Conservation (phyloP, 2,329 filamentous ascomycete genomes). For the Verticillium nubilum region DNA sequence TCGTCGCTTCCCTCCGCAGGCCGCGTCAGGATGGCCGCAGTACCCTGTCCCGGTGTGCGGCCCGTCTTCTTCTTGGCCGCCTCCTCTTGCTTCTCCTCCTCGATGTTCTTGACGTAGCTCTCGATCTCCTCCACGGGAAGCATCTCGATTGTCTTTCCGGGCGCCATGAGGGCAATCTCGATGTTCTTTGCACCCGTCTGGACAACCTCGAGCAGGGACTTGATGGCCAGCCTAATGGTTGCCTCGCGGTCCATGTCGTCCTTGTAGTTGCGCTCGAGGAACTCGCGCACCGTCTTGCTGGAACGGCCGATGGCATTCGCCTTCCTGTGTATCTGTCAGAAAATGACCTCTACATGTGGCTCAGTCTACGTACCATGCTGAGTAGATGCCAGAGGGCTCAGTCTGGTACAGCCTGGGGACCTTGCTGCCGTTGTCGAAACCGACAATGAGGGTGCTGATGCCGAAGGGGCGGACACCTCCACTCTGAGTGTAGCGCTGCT, state of each 20-base stretch:
- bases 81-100: slow-evolving; percentile 99
- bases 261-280: slow-evolving; percentile 98
- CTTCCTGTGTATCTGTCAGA: slow-evolving; percentile 61
- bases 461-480: slow-evolving; percentile 98
- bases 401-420: slow-evolving; percentile 93
- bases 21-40: slow-evolving; percentile 70
- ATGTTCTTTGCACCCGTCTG: slow-evolving; percentile 99
- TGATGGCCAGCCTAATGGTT: slow-evolving; percentile 95
- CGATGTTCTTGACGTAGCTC: slow-evolving; percentile 96
- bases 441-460: slow-evolving; percentile 88
- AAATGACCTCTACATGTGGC: background rate
- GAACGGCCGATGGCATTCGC: slow-evolving; percentile 97
- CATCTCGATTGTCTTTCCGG: slow-evolving; percentile 87
- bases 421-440: slow-evolving; percentile 92
- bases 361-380: slow-evolving; percentile 69
- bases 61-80: slow-evolving; percentile 94
- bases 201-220: slow-evolving; percentile 95
- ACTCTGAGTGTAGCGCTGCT: slow-evolving; percentile 98
- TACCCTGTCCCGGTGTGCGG: slow-evolving; percentile 63
- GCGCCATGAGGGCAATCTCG: slow-evolving; percentile 97
- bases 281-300: slow-evolving; percentile 98
- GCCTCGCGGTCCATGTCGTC: slow-evolving; percentile 94
- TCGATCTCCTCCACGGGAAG: slow-evolving; percentile 94
- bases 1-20: slow-evolving; percentile 21
- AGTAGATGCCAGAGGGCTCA: slow-evolving; percentile 99